Percentiles rank a stretch among this genome's conserved stretches.
Conservation (phyloP, 495 filamentous ascomycete species). For the Tetracladium marchalianum region DNA sequence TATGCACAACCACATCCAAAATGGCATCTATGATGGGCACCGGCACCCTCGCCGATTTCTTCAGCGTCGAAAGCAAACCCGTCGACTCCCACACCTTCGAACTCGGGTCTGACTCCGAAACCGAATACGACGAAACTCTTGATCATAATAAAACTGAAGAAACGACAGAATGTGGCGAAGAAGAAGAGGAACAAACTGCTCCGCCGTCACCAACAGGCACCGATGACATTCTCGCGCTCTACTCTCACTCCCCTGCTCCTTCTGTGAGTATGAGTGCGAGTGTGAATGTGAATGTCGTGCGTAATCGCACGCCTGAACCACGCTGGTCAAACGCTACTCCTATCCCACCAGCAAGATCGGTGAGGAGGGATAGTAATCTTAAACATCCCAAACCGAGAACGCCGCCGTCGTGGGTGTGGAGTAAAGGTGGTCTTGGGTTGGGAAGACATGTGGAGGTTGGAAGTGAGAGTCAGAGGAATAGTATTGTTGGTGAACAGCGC, state of each 20-base stretch:
- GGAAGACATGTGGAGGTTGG: not conserved
- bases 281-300: too few relatives aligned
- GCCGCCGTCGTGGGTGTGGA: conserved; percentile 2
- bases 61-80: too few relatives aligned
- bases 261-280: too few relatives aligned
- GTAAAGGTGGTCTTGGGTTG: not conserved
- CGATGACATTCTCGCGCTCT: not conserved
- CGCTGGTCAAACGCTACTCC: conserved; percentile 7
- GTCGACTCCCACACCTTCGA: too few relatives aligned
- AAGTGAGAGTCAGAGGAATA: not conserved
- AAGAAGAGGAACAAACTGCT: not conserved
- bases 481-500: too few relatives aligned
- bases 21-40: too few relatives aligned
- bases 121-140: not conserved
- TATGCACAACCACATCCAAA: not conserved
- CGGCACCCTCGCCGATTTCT: too few relatives aligned
- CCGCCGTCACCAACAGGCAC: not conserved
- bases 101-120: too few relatives aligned
- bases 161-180: not conserved
- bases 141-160: not conserved
- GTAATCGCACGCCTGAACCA: not conserved
- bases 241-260: not conserved
- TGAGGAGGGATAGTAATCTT: conserved; percentile 8
- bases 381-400: conserved; percentile 7
- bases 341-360: not conserved